Base-by-base conservation (phyloP, 305 asterid species). In the Fraxinus xanthoxyloides region DNA sequence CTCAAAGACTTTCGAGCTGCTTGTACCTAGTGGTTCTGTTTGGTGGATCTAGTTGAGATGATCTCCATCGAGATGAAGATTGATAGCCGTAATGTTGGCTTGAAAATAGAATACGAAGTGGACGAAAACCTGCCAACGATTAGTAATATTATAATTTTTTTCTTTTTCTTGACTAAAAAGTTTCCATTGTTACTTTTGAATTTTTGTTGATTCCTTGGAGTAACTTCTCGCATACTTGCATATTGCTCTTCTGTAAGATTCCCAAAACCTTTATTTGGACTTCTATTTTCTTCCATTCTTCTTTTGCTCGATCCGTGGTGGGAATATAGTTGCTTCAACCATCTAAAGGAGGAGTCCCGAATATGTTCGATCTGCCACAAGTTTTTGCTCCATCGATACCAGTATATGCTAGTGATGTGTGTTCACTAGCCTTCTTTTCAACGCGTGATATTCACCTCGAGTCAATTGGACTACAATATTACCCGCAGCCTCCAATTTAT, bases 321-420 rank as follows among this genome's bases (percentile, higher is more conserved):
- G 56, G 87, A 85, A 80, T 77, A 63, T 72, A 85, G 63, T n/a
- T 79, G 81, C 81, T 83, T 78, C 85, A 83, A 48, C 79, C 79
- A 89, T 84, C 84, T 87, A 23, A 86, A 85, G 70, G 91, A 87
- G 1, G 76, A 61, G 26, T 91, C 89, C 79, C 88, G 84, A 48
- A 36, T 85, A 6, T 85, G 84, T 87, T 92, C 87, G 84, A 86
- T 92, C 87, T 3, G 91, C 92, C 38, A 82, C 91, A 59, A 79
- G 79, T 77, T 86, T 90, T 79, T 89, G 90, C 75, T 91, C 88
- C 36, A 35, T 70, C 5, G 91, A 83, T n/a, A 51, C 85, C 7
- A 82, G 81, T 61, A 91, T 76, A 13, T 89, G 82, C 85, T 13
- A 59, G 36, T 24, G 86, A 82, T 28, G 77, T 85, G 83, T 86